Evolutionary conservation across 768 basidiomycete species (phyloP).

Genomic region (Rhodosporidiobolus sp.): DNA sequence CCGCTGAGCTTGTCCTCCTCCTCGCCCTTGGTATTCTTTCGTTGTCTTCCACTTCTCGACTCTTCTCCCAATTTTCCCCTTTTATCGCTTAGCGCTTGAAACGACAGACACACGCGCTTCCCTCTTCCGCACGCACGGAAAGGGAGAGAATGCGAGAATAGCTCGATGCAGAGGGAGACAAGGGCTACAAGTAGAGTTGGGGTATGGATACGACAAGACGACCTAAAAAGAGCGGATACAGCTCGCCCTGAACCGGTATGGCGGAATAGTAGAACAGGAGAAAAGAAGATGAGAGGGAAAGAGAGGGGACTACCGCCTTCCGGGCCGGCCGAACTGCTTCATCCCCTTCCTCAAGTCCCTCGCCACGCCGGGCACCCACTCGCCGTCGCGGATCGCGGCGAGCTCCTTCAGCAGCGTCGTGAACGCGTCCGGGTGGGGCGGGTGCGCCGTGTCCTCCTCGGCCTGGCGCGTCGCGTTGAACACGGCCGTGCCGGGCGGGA

Average conservation of each 20-base stretch:
- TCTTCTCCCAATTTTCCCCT: too few species aligned
- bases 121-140: conserved; percentile 32
- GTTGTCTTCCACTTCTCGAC: too few species aligned
- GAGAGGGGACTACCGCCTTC: background rate
- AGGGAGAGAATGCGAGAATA: too few species aligned
- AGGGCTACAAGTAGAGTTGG: background rate
- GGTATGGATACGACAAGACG: background rate
- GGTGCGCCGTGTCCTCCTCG: background rate
- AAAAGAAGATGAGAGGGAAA: background rate
- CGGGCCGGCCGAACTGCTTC: conserved; percentile 45
- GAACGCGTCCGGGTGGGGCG: conserved; percentile 29
- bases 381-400: conserved; percentile 22
- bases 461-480: conserved; percentile 4
- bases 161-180: too few species aligned
- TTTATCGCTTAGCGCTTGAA: conserved; percentile 46
- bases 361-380: conserved; percentile 28
- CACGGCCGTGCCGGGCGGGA: background rate
- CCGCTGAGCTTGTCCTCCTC: too few species aligned
- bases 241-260: background rate
- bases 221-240: background rate
- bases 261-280: too few species aligned
- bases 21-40: too few species aligned
- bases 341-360: conserved; percentile 59
- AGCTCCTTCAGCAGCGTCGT: conserved; percentile 29
- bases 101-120: too few species aligned